phyloP scores from a whole-genome alignment of 495 filamentous ascomycete genomes.

The Neurospora intermedia region DNA sequence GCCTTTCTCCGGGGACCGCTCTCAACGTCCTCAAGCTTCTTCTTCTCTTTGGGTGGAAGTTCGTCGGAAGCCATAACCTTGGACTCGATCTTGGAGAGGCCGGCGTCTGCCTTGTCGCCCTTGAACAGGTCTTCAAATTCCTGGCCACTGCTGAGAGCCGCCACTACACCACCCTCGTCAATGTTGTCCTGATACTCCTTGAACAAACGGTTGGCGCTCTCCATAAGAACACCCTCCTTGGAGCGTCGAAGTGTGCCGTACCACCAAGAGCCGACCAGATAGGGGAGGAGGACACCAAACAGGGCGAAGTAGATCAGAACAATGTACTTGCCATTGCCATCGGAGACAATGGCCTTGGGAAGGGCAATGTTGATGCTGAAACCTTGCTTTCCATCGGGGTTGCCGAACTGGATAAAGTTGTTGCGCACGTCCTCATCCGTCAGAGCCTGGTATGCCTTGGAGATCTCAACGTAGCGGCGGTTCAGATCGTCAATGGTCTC shows the following conservation, averaged over 20 bases:
- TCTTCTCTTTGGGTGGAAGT: slow-evolving; percentile 50
- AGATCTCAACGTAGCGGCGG: slow-evolving; percentile 81
- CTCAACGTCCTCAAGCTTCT: slow-evolving; percentile 57
- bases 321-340: slow-evolving; percentile 93
- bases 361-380: slow-evolving; percentile 96
- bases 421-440: slow-evolving; percentile 96
- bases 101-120: slow-evolving; percentile 62
- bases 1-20: slow-evolving; percentile 68
- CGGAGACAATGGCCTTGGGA: slow-evolving; percentile 82
- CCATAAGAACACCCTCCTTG: slow-evolving; percentile 81
- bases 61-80: slow-evolving; percentile 53
- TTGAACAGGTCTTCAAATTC: slow-evolving; percentile 61
- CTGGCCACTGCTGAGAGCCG: slow-evolving; percentile 68
- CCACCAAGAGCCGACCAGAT: slow-evolving; percentile 95
- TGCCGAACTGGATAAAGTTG: slow-evolving; percentile 90
- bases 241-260: slow-evolving; percentile 89
- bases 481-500: slow-evolving; percentile 80
- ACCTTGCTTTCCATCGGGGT: slow-evolving; percentile 95
- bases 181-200: slow-evolving; percentile 78
- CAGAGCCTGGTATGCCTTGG: slow-evolving; percentile 93
- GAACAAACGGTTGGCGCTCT: slow-evolving; percentile 89
- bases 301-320: slow-evolving; percentile 77
- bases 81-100: slow-evolving; percentile 70
- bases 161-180: slow-evolving; percentile 66
- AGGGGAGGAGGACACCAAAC: slow-evolving; percentile 82